Evolutionary conservation across 1,284 basidiomycete genomes (phyloP), one percentile per base, ranked within the genome.

Genomic region (Trichosporon inkin): DNA sequence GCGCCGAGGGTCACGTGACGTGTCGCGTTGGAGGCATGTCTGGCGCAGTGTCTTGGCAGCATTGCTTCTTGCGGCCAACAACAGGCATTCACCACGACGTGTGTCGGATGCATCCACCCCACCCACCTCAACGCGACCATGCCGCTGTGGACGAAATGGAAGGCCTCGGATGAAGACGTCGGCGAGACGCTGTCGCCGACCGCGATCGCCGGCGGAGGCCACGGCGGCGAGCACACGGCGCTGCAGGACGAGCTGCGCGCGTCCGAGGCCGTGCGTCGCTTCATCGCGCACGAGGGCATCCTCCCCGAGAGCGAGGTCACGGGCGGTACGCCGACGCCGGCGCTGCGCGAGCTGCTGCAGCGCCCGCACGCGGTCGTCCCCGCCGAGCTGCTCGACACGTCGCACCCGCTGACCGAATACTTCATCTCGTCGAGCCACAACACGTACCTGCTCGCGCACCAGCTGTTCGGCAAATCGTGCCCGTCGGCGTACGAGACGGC

Each of bases 381-480:
- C 0, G 24, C 55, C 6, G 55, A 57, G 49, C 19, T 62, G 17
- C 51, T 37, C 28, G 60, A 60, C 58, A 54, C 54, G n/a, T 56
- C 58, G 1, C 82, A 83, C 2, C 92, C 95, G 0, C 80, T 97
- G 11, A 83, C 85, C 10, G 88, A 96, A 60, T 98, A 98, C 75
- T 96, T 84, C 71, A 87, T 98, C 69, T 93, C 91, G 7, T 90
- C 91, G 11, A 95, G 92, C 34, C 96, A 99, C 74, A 99, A 99
- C 71, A 99, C 96, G 0, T 99, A 99, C 71, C 86, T 99, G 4
- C 87, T 97, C 14, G 93, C 63, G 8, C 53, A 64, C 39, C 63
- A 64, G 60, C 58, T 64, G 36, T 64, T 51, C 32, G 63, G 63
- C 53, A 53, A 56, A 13, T 60, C 58, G 6, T 57, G 57, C 17